Percentiles rank a stretch among this genome's conserved stretches.
Conservation (phyloP, 768 basidiomycete species). For the Suillus variegatus region DNA sequence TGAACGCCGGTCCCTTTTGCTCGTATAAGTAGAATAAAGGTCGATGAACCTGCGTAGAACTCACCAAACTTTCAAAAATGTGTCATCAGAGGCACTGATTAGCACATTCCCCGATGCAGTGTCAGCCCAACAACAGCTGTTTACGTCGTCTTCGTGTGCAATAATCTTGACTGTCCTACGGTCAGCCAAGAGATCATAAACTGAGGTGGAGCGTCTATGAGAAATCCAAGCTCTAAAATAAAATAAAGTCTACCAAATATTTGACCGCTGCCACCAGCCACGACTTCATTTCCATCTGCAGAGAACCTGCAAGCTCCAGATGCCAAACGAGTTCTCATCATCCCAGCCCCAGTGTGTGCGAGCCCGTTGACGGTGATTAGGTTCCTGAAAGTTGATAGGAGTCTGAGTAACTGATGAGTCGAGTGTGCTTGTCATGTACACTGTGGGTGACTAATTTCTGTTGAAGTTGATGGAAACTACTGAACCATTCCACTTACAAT, state of each 20-base stretch:
- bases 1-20: constrained; percentile 52
- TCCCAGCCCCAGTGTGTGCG: constrained; percentile 37
- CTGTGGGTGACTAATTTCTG: constrained; percentile 59
- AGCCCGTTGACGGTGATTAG: constrained; percentile 35
- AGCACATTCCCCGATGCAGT: constrained; percentile 90
- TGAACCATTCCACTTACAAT: constrained; percentile 52
- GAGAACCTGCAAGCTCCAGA: constrained; percentile 98
- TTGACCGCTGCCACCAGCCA: constrained; percentile 87
- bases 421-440: constrained; percentile 72
- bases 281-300: constrained; percentile 92
- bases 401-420: constrained; percentile 63
- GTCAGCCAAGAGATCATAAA: constrained; percentile 88
- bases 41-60: constrained; percentile 15
- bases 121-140: constrained; percentile 96
- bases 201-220: constrained; percentile 38
- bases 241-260: constrained; percentile 58
- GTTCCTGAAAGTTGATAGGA: constrained; percentile 61
- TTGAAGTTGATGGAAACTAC: constrained; percentile 11
- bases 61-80: constrained; percentile 93
- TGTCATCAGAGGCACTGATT: constrained; percentile 94
- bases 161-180: constrained; percentile 78
- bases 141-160: constrained; percentile 92
- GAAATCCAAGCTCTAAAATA: constrained; percentile 1
- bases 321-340: constrained; percentile 58
- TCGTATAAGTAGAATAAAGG: not conserved